These are phyloP conservation scores for Pseudocercospora cruenta DNA, from an alignment of 2,329 filamentous ascomycete species.

Conservation along the genomic window DNA sequence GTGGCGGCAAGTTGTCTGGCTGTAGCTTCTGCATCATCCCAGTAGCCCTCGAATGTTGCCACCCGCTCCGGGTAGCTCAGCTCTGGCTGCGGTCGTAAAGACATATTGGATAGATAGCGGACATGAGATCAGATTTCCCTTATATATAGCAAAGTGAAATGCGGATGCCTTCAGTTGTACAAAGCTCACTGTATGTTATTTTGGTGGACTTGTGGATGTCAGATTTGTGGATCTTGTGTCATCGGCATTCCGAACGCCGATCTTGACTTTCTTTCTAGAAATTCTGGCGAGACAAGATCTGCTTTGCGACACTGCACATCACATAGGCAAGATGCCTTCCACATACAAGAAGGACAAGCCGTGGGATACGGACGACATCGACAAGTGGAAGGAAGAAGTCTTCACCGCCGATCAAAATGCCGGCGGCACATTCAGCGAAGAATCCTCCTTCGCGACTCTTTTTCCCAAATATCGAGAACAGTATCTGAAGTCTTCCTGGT, in stretches of 20 bases:
- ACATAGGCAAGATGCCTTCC: slow-evolving; percentile 69
- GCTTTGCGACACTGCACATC: slow-evolving; percentile 5
- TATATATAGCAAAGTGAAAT: neutral
- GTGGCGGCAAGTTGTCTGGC: slow-evolving; percentile 37
- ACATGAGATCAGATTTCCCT: neutral
- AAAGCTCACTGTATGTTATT: no score
- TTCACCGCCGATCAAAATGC: slow-evolving; percentile 86
- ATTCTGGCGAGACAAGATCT: neutral
- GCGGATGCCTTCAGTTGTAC: neutral
- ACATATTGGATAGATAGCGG: slow-evolving; percentile 4
- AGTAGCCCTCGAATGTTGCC: slow-evolving; percentile 30
- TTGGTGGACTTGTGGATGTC: no score
- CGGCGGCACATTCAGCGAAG: slow-evolving; percentile 85
- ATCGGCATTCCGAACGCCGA: neutral
- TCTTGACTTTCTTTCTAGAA: slow-evolving; percentile 11
- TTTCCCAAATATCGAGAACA: slow-evolving; percentile 97
- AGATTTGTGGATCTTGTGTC: no score
- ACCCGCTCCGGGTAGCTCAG: slow-evolving; percentile 19
- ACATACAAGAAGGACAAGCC: slow-evolving; percentile 88
- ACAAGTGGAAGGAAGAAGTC: slow-evolving; percentile 90
- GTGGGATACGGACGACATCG: slow-evolving; percentile 95
- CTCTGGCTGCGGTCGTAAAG: slow-evolving; percentile 5
- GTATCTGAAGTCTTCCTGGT: slow-evolving; percentile 92
- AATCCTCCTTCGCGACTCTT: slow-evolving; percentile 81
- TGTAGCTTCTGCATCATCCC: slow-evolving; percentile 31